Evolutionary conservation across 139 green algal genomes (phyloP).

Genomic region (Axilococcus clingmanii): DNA sequence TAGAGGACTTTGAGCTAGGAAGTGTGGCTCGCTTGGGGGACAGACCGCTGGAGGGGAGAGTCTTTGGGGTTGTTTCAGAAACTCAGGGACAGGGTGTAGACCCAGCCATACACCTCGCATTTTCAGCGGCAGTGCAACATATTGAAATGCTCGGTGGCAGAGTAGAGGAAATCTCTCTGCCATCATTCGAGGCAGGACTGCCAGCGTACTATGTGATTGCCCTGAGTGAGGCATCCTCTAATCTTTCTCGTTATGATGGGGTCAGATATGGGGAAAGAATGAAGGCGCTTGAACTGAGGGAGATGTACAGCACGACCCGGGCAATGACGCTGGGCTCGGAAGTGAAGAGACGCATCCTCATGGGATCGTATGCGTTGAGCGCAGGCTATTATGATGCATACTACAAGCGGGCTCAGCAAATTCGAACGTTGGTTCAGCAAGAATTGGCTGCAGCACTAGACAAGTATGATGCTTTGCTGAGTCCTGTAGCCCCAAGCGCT

Average conservation of each 20-base stretch:
- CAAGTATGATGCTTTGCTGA: conserved; percentile 62
- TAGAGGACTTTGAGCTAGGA: conserved; percentile 32
- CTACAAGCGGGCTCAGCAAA: conserved; percentile 93
- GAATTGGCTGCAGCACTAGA: conserved; percentile 54
- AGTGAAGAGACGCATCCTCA: conserved; percentile 93
- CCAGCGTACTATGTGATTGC: conserved; percentile 97
- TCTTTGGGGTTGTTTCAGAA: conserved; percentile 62
- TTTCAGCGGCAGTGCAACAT: conserved; percentile 30
- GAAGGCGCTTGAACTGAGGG: conserved; percentile 7
- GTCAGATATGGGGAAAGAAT: conserved; percentile 69
- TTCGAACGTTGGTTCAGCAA: conserved; percentile 72
- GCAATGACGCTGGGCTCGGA: conserved; percentile 64
- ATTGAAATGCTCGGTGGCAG: conserved; percentile 58
- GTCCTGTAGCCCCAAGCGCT: conserved; percentile 68
- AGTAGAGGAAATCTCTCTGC: conserved; percentile 68
- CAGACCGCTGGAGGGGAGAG: conserved; percentile 49
- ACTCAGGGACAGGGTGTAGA: conserved; percentile 74
- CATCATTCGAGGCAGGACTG: conserved; percentile 62
- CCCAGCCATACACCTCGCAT: conserved; percentile 19
- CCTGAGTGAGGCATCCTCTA: conserved; percentile 82
- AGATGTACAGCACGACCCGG: conserved; percentile 50
- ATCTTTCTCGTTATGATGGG: conserved; percentile 93
- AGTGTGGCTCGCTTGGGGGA: background rate
- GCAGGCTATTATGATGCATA: conserved; percentile 94
- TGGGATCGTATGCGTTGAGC: conserved; percentile 94